Evolutionary conservation across 2,329 filamentous ascomycete species (phyloP).

Genomic region (Calonectria leucothoes): DNA sequence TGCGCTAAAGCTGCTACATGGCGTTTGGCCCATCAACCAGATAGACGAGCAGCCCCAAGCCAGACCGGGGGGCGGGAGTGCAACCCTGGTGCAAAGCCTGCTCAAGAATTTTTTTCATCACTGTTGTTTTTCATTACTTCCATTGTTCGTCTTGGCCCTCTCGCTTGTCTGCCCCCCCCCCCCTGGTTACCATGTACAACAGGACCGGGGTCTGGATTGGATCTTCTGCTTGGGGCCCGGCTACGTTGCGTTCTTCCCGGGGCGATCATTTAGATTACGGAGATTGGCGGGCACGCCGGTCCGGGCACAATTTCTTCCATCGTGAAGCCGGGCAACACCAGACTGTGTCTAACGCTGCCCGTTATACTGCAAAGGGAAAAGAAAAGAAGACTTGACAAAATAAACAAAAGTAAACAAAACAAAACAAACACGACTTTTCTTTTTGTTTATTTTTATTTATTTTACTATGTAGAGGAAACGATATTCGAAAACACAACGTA

Average conservation of each 20-base stretch:
- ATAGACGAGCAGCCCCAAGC: slow-evolving; percentile 5
- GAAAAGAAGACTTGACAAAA: neutral
- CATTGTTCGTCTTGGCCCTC: neutral
- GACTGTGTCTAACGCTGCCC: neutral
- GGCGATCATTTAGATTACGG: slow-evolving; percentile 12
- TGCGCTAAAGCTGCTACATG: slow-evolving; percentile 2
- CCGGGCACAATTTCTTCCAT: neutral
- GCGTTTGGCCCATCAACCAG: slow-evolving; percentile 26
- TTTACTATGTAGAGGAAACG: neutral
- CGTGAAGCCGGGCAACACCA: neutral
- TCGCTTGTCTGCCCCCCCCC: too few species aligned
- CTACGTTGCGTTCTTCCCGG: slow-evolving; percentile 5
- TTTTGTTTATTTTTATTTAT: neutral
- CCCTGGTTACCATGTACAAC: slow-evolving; percentile 1
- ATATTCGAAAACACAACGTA: neutral
- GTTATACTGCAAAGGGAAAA: neutral
- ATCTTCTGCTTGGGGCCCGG: neutral
- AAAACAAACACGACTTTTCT: too few species aligned
- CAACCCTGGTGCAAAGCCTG: neutral
- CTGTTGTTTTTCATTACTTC: neutral
- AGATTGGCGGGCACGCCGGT: neutral
- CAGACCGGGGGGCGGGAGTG: neutral
- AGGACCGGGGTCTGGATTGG: neutral
- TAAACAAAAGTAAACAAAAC: neutral
- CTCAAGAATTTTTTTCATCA: neutral